Base-by-base conservation (phyloP, 2,329 filamentous ascomycete genomes). In the Ambrosiella cleistominuta region DNA sequence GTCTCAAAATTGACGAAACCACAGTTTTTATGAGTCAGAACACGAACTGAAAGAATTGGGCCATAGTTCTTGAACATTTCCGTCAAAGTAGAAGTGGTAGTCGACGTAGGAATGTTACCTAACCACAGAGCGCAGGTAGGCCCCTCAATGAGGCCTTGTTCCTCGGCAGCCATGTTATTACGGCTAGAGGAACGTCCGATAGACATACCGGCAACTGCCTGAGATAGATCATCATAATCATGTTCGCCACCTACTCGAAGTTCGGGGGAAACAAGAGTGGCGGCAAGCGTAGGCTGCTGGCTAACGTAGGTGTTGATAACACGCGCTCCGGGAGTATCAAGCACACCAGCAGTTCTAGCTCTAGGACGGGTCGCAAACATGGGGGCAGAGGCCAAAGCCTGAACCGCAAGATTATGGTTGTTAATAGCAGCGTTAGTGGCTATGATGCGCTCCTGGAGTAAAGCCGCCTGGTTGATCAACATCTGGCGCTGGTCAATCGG, bases 1-100 rank as follows among this genome's bases (percentile, higher is more conserved):
- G 81, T 84, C 70, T 97, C 89, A 66, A 95, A 98, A 70, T 98
- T 98, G 67, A 98, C 91, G 65, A 98, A 98, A 2, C 91, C 93
- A 68, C 93, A 98, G 71, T 95, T 97, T 77, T 98, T 98, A 75
- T 98, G 89, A 0, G 93, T 97, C 62, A 98, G 76, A 3, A 98
- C 93, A 63, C 93, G 81, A 36, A 88, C 91, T 2, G 91, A 96
- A 63, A 93, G 78, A 62, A 98, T 95, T 2, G 85, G 79, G 8
- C 93, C 93, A 64, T 93, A 95, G n/a, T 83, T 79, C 69, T 88
- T 87, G 73, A 98, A 98, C 72, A 97, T 95, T 63, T 94, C 89
- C 59, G 88, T 88, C 61, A 98, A 73, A 0, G 93, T 97, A 1
- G 91, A 95, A 9, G 93, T 90, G 0, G 93, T 98, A 1, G 93